Conservation (phyloP, 176 grass and related monocot genomes). For the Panicum miliaceum region DNA sequence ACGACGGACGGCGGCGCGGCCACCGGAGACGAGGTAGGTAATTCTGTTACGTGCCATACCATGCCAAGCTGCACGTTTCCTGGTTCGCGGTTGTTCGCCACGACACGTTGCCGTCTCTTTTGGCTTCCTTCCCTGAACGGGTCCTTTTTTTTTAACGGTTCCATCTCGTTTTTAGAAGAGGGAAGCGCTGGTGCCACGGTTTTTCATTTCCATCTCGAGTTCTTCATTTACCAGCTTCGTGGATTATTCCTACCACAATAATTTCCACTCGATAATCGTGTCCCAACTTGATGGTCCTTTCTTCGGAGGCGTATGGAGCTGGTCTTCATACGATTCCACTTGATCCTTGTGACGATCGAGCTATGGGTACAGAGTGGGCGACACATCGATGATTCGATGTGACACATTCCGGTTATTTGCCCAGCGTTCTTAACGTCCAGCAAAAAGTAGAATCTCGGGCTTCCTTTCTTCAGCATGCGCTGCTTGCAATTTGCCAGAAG, state of each 20-base stretch:
- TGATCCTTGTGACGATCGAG: neutral
- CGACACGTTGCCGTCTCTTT: neutral
- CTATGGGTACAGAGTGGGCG: neutral
- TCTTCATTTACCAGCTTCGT: too few species aligned
- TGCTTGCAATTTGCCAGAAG: neutral
- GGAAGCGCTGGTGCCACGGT: neutral
- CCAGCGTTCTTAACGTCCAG: neutral
- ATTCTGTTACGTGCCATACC: slow-evolving; percentile 31
- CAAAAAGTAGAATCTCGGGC: neutral
- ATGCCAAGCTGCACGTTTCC: neutral
- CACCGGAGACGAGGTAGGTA: slow-evolving; percentile 45
- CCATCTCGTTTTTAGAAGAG: neutral
- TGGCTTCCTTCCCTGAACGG: neutral
- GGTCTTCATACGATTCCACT: neutral
- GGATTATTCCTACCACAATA: neutral
- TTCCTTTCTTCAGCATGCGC: neutral
- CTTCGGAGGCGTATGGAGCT: neutral
- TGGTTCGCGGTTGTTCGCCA: slow-evolving; percentile 12
- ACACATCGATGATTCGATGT: neutral
- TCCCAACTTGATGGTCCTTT: neutral
- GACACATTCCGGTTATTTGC: neutral
- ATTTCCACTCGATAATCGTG: neutral
- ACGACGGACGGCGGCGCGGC: neutral
- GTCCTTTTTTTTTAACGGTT: slow-evolving; percentile 28
- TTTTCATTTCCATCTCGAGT: neutral